A percentile compares a stretch with the other conserved stretches of the same genome.
These are phyloP conservation scores for Pittosporum tobira DNA, from an alignment of 129 eudicot genomes.

Conservation along the genomic window DNA sequence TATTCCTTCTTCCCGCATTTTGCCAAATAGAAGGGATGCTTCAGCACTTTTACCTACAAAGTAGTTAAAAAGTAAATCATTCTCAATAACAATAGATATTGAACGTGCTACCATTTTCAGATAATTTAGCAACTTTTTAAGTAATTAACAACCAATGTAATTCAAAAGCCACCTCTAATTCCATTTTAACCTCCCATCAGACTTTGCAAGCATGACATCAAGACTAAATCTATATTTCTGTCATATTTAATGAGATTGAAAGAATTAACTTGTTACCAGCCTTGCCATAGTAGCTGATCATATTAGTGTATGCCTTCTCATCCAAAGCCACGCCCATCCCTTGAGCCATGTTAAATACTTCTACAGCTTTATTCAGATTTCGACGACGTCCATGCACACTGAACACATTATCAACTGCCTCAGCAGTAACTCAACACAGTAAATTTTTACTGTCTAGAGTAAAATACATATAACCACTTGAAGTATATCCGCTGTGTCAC, in stretches of 20 bases:
- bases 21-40: conserved; percentile 57
- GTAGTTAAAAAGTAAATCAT: not conserved
- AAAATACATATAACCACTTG: too few relatives aligned
- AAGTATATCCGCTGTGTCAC: too few relatives aligned
- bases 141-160: not conserved
- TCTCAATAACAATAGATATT: not conserved
- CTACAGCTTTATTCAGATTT: conserved; percentile 60
- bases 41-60: conserved; percentile 58
- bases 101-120: not conserved
- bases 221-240: too few relatives aligned
- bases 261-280: conserved; percentile 47
- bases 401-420: conserved; percentile 17
- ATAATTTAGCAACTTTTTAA: not conserved
- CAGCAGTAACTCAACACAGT: not conserved
- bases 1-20: conserved; percentile 92
- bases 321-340: conserved; percentile 57
- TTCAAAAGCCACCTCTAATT: not conserved
- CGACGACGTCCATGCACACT: conserved; percentile 83
- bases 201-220: not conserved
- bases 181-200: not conserved
- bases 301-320: conserved; percentile 74
- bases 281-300: conserved; percentile 75
- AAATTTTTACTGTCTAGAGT: too few relatives aligned
- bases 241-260: not conserved
- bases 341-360: conserved; percentile 61